Percentiles rank a stretch among this genome's conserved stretches.
These are phyloP conservation scores for Platismatia glauca DNA, from an alignment of 495 filamentous ascomycete species.

Conservation along the genomic window DNA sequence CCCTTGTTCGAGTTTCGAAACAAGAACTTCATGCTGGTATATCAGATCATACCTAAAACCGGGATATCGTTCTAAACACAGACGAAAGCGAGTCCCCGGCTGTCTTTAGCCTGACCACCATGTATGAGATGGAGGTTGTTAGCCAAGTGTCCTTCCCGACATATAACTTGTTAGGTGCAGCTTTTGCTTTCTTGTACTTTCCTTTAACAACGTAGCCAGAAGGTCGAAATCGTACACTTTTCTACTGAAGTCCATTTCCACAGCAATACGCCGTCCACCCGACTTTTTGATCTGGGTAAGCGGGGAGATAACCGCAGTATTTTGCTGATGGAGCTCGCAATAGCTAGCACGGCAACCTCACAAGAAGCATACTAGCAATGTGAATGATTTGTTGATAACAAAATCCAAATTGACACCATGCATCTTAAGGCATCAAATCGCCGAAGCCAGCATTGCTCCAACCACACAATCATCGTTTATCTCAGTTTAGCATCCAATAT, in stretches of 20 bases:
- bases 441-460: not conserved
- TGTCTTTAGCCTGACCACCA: not conserved
- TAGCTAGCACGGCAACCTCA: not conserved
- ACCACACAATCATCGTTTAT: not conserved
- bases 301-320: not conserved
- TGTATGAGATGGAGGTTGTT: not conserved
- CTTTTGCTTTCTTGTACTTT: not conserved
- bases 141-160: not conserved
- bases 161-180: not conserved
- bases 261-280: not conserved
- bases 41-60: not conserved
- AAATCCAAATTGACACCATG: not conserved
- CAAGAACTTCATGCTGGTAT: not conserved
- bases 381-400: not conserved
- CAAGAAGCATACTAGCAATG: not conserved
- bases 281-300: not conserved
- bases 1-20: not conserved
- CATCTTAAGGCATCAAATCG: not conserved
- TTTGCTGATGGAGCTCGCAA: not conserved
- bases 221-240: not conserved
- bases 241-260: not conserved
- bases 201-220: not conserved
- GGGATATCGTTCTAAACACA: not conserved
- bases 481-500: not conserved
- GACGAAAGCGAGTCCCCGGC: not conserved